Conservation (phyloP, 495 filamentous ascomycete species). For the Xylaria venustula region DNA sequence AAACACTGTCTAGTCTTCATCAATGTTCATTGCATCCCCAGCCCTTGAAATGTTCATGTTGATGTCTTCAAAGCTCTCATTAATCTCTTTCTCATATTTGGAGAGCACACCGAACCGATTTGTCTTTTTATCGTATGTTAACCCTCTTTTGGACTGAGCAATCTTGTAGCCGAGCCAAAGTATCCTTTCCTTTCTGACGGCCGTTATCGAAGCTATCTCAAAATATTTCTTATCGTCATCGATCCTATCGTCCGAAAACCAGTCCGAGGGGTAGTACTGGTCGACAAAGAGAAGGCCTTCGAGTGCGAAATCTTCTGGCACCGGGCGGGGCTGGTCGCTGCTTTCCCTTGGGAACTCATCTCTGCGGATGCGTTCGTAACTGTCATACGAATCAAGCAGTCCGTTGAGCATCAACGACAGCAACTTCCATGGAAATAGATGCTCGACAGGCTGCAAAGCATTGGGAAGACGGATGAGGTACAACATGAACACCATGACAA, state of each 20-base stretch:
- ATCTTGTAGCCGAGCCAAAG: slow-evolving; percentile 68
- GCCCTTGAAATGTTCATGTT: too few species aligned
- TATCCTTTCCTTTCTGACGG: slow-evolving; percentile 67
- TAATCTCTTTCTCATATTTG: background rate
- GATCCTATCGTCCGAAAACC: slow-evolving; percentile 65
- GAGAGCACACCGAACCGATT: slow-evolving; percentile 33
- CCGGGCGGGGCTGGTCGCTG: slow-evolving; percentile 53
- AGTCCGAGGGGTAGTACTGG: slow-evolving; percentile 64
- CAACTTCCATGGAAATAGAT: slow-evolving; percentile 63
- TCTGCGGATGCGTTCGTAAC: slow-evolving; percentile 44
- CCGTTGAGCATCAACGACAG: slow-evolving; percentile 67
- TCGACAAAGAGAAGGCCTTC: slow-evolving; percentile 73
- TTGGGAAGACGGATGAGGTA: slow-evolving; percentile 52
- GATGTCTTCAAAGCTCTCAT: too few species aligned
- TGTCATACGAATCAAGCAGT: slow-evolving; percentile 47
- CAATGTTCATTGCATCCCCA: slow-evolving; percentile 27
- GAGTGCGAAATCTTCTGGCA: slow-evolving; percentile 83
- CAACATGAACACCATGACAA: slow-evolving; percentile 67
- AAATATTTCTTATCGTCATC: slow-evolving; percentile 77
- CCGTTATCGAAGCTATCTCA: slow-evolving; percentile 64
- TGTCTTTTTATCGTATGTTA: slow-evolving; percentile 32
- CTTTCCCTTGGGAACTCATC: slow-evolving; percentile 53
- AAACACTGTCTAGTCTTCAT: slow-evolving; percentile 9
- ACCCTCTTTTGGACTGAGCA: slow-evolving; percentile 38
- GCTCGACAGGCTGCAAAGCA: slow-evolving; percentile 46